Percentiles rank a stretch among this genome's conserved stretches.
Evolutionary conservation across 129 eudicot species (phyloP).

Genomic region (Arctium lappa): DNA sequence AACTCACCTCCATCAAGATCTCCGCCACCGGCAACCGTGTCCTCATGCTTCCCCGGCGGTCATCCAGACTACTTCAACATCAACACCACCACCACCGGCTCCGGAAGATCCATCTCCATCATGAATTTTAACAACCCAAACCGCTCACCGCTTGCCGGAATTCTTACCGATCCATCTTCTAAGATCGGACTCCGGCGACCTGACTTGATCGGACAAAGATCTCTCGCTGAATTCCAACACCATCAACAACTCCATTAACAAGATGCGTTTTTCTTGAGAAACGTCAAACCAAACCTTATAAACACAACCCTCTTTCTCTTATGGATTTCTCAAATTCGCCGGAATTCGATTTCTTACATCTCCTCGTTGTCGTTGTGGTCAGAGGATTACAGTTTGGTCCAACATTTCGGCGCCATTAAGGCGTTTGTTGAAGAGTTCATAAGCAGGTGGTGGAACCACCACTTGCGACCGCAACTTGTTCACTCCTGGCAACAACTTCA

Average conservation of each 20-base stretch:
- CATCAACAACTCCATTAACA: conserved; percentile 46
- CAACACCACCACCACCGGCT: conserved; percentile 12
- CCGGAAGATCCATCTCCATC: conserved; percentile 43
- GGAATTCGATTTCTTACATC: conserved; percentile 24
- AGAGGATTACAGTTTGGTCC: too few species aligned
- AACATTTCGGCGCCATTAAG: too few species aligned
- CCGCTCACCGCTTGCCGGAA: conserved; percentile 32
- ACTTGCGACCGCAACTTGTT: conserved; percentile 64
- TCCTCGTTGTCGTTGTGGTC: conserved; percentile 7
- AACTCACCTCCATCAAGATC: background rate
- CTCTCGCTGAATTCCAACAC: conserved; percentile 40
- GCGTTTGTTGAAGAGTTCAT: too few species aligned
- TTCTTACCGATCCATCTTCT: conserved; percentile 19
- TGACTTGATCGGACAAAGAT: conserved; percentile 34
- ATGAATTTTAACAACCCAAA: conserved; percentile 15
- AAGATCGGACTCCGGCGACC: conserved; percentile 27
- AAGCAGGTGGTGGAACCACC: too few species aligned
- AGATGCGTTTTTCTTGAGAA: conserved; percentile 40
- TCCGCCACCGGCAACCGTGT: conserved; percentile 31
- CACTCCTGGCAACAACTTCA: conserved; percentile 73
- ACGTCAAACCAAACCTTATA: conserved; percentile 25
- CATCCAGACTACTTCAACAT: conserved; percentile 41
- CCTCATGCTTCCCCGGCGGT: conserved; percentile 58
- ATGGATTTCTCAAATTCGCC: conserved; percentile 22
- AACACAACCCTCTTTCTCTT: conserved; percentile 16